Evolutionary conservation across 352 stramenopile species (phyloP), one percentile per base, ranked within the genome.

Genomic region (Phytopythium boreale): DNA sequence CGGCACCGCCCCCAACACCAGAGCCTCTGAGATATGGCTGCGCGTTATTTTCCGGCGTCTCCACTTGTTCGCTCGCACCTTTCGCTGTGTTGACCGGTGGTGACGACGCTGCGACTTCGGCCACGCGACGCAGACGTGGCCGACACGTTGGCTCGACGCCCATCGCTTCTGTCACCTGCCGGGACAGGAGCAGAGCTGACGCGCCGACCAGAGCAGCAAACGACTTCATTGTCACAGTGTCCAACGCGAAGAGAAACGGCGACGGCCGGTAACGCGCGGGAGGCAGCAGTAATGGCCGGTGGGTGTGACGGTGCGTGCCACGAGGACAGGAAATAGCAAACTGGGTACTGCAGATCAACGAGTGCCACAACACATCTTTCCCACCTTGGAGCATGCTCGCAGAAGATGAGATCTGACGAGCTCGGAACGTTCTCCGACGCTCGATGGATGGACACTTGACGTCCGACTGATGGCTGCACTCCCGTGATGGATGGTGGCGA

Each of bases 161-260:
- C 2, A 41, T 57, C 27, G 26, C 51, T 27, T 57, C 27, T 15
- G 27, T 17, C 17, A 6, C 8, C 51, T 26, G 27, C 26, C 26
- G 51, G 15, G 26, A 41, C 27, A 36, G 51, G 27, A 57, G 51
- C 27, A 57, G 51, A 41, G 31, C 31, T 17, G 31, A 57, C 26
- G 31, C 51, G 27, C 51, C 26, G 26, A 41, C 26, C 26, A 57
- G n/a, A 2, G 46, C 46, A 31, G 46, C 46, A 14, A 52, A 52
- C 22, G 46, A 4, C 46, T 52, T 52, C 46, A 52, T 52, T 52
- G 46, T 29, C 46, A 22, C 46, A 34, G 46, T 47, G 41, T 47
- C 41, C 19, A 47, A 47, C 41, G 19, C 41, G 15, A 22, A 47
- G 41, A 47, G 5, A 8, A 20, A 15, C 11, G n/a, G 46, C 17